Percentiles rank a stretch among this genome's conserved stretches.
phyloP scores from a whole-genome alignment of 192 early-diverging fungal genomes.

The Coemansia sp. region DNA sequence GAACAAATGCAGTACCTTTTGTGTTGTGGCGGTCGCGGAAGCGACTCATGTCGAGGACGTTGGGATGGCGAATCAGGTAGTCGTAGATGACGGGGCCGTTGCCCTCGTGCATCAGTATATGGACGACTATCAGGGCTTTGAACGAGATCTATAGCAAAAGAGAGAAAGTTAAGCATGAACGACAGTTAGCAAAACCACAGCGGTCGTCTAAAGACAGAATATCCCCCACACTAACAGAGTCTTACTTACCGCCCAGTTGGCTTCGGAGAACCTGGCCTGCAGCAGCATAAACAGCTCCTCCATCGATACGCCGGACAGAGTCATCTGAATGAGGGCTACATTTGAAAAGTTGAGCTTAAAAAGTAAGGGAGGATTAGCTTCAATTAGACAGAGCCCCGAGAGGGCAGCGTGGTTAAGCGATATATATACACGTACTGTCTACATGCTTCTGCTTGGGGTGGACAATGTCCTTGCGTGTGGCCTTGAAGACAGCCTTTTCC shows the following conservation, averaged over 20 bases:
- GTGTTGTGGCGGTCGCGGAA: slow-evolving; percentile 56
- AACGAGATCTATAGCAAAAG: slow-evolving; percentile 42
- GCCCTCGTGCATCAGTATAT: slow-evolving; percentile 55
- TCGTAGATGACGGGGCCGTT: slow-evolving; percentile 44
- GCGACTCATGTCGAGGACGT: slow-evolving; percentile 49
- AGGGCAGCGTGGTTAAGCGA: not conserved
- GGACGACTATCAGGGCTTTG: slow-evolving; percentile 55
- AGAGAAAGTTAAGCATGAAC: too few species aligned
- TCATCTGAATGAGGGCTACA: slow-evolving; percentile 56
- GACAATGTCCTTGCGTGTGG: slow-evolving; percentile 54
- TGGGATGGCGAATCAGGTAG: slow-evolving; percentile 40
- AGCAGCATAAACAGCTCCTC: slow-evolving; percentile 54
- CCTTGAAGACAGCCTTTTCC: slow-evolving; percentile 59
- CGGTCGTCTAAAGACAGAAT: too few species aligned
- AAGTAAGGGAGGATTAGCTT: not conserved
- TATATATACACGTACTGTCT: slow-evolving; percentile 39
- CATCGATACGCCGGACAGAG: slow-evolving; percentile 48
- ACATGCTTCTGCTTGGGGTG: slow-evolving; percentile 59
- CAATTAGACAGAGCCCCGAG: too few species aligned
- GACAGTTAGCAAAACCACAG: too few species aligned
- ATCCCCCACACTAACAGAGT: too few species aligned
- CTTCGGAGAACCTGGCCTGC: slow-evolving; percentile 55
- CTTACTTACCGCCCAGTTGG: slow-evolving; percentile 54
- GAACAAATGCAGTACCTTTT: too few species aligned
- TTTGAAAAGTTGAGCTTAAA: not conserved